Evolutionary conservation across 345 rosid genomes (phyloP).

Genomic region (Luvunga scandens): DNA sequence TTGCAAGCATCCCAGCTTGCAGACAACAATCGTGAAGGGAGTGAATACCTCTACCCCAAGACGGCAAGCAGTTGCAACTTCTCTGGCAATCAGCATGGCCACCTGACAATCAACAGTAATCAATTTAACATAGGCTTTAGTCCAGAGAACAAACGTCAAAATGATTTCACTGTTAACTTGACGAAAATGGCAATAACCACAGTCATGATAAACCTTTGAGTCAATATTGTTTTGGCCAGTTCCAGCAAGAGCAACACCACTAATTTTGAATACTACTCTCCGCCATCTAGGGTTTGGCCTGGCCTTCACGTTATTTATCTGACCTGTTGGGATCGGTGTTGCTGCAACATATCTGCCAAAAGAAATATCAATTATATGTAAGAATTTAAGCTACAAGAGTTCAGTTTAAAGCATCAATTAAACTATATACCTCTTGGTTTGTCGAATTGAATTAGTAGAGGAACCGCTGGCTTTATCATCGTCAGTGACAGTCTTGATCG

Average conservation of each 20-base stretch:
- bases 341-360: slow-evolving; percentile 17
- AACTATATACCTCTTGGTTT: slow-evolving; percentile 49
- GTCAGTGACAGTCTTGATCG: neutral
- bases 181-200: neutral
- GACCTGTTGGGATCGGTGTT: slow-evolving; percentile 10
- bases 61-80: slow-evolving; percentile 38
- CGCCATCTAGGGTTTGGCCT: slow-evolving; percentile 38
- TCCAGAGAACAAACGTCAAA: neutral
- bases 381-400: neutral
- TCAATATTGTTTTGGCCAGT: slow-evolving; percentile 38
- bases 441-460: slow-evolving; percentile 37
- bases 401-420: neutral
- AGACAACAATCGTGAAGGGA: neutral
- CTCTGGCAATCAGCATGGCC: slow-evolving; percentile 47
- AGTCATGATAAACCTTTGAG: slow-evolving; percentile 32
- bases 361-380: neutral
- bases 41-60: slow-evolving; percentile 40
- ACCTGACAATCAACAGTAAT: slow-evolving; percentile 29
- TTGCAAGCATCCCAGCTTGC: no score
- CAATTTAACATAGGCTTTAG: neutral
- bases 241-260: slow-evolving; percentile 46
- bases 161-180: neutral
- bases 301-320: slow-evolving; percentile 23
- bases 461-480: neutral
- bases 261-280: slow-evolving; percentile 50